Evolutionary conservation across 2,329 filamentous ascomycete genomes (phyloP).

Genomic region (Aspergillus persii): DNA sequence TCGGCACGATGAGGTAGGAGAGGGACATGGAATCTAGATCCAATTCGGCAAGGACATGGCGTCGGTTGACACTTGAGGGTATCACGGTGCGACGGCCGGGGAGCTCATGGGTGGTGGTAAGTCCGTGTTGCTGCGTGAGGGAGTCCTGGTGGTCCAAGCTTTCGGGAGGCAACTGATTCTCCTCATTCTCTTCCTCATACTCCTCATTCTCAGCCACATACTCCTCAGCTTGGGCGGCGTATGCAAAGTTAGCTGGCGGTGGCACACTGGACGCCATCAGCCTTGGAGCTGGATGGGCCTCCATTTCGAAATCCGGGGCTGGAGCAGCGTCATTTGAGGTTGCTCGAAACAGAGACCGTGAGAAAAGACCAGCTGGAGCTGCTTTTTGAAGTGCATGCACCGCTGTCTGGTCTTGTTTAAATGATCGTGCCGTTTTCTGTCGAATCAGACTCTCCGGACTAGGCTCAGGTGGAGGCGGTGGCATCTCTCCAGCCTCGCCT

Average conservation of each 20-base stretch:
- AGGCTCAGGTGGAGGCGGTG: neutral
- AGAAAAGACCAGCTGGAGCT: neutral
- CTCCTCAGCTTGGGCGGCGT: no score
- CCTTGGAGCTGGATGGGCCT: neutral
- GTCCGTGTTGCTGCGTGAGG: slow-evolving; percentile 39
- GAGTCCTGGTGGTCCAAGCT: slow-evolving; percentile 31
- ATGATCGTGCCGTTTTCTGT: neutral
- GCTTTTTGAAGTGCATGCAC: neutral
- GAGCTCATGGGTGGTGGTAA: slow-evolving; percentile 43
- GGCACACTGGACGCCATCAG: no score
- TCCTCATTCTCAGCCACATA: neutral
- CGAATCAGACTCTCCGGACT: neutral
- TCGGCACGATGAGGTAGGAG: slow-evolving; percentile 40
- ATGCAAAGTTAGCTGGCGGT: no score
- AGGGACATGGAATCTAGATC: slow-evolving; percentile 34
- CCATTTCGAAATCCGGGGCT: no score
- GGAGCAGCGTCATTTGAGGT: neutral
- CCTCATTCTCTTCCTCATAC: slow-evolving; percentile 1
- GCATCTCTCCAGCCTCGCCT: neutral
- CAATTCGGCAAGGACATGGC: slow-evolving; percentile 40
- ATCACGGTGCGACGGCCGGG: slow-evolving; percentile 37
- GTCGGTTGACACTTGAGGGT: slow-evolving; percentile 34
- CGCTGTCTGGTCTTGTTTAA: neutral
- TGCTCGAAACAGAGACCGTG: neutral
- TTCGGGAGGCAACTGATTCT: neutral